Conservation (phyloP, 2,329 filamentous ascomycete species). For the Aspergillus candidus region DNA sequence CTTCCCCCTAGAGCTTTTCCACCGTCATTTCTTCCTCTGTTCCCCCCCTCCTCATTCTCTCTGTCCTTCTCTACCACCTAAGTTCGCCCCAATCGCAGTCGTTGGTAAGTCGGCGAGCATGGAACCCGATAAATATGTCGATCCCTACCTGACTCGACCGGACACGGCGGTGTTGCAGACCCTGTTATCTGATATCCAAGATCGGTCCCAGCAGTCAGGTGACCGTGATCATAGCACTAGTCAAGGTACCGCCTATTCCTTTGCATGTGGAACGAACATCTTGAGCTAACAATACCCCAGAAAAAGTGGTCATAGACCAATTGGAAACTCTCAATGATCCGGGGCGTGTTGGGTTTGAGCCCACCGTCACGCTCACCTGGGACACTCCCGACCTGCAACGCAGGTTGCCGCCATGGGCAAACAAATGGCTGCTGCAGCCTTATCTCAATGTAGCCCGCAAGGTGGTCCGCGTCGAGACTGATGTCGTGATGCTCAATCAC, state of each 20-base stretch:
- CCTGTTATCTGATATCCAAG: constrained; percentile 19
- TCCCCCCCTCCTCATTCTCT: no score
- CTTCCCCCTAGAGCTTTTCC: no score
- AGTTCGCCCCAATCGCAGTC: no score
- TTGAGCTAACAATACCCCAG: background rate
- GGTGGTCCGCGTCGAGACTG: constrained; percentile 60
- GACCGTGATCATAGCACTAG: background rate
- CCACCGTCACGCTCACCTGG: constrained; percentile 50
- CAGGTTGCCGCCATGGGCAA: constrained; percentile 32
- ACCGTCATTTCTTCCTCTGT: no score
- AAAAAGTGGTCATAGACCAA: constrained; percentile 17
- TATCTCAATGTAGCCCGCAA: constrained; percentile 53
- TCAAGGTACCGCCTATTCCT: no score
- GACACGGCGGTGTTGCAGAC: constrained; percentile 36
- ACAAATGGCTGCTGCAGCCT: constrained; percentile 50
- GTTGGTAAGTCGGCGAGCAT: constrained; percentile 8
- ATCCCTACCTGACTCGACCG: constrained; percentile 32
- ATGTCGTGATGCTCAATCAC: constrained; percentile 74
- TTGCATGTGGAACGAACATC: no score
- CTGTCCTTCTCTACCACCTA: no score
- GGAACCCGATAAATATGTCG: constrained; percentile 26
- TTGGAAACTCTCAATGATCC: constrained; percentile 48
- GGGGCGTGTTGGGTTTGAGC: constrained; percentile 44
- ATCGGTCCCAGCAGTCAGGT: no score
- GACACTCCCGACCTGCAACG: constrained; percentile 43